Conservation (phyloP, 495 filamentous ascomycete species). For the Aspergillus wentii region DNA sequence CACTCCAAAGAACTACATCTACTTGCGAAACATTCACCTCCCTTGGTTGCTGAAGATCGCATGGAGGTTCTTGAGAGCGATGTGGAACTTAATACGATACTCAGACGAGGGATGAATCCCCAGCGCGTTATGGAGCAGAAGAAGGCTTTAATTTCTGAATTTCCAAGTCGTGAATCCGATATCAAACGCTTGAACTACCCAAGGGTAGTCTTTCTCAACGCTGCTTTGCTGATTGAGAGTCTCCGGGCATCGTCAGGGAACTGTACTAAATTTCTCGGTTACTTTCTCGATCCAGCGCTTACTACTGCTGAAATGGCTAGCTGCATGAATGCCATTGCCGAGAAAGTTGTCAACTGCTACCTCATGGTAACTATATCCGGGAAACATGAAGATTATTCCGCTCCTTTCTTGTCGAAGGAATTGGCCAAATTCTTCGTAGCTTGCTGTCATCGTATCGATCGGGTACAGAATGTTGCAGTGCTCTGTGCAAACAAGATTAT, state of each 20-base stretch:
- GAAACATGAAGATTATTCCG: constrained; percentile 67
- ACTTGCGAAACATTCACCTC: constrained; percentile 79
- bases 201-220: constrained; percentile 84
- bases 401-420: constrained; percentile 81
- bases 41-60: constrained; percentile 76
- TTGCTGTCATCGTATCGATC: constrained; percentile 87
- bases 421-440: constrained; percentile 76
- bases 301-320: constrained; percentile 71
- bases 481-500: constrained; percentile 82
- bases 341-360: constrained; percentile 68
- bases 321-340: constrained; percentile 81
- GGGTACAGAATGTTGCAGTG: constrained; percentile 80
- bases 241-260: constrained; percentile 77
- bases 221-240: constrained; percentile 79
- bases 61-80: constrained; percentile 89
- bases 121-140: constrained; percentile 79
- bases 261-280: constrained; percentile 79
- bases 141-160: constrained; percentile 60
- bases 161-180: constrained; percentile 69
- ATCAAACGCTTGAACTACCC: constrained; percentile 78
- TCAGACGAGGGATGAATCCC: constrained; percentile 72
- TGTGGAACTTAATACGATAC: constrained; percentile 88
- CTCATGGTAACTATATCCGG: constrained; percentile 65
- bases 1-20: constrained; percentile 68
- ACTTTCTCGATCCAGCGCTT: constrained; percentile 88